A percentile compares a stretch with the other conserved stretches of the same genome.
These are phyloP conservation scores for Craterostigma plantagineum DNA, from an alignment of 257 asterid genomes.

Conservation along the genomic window DNA sequence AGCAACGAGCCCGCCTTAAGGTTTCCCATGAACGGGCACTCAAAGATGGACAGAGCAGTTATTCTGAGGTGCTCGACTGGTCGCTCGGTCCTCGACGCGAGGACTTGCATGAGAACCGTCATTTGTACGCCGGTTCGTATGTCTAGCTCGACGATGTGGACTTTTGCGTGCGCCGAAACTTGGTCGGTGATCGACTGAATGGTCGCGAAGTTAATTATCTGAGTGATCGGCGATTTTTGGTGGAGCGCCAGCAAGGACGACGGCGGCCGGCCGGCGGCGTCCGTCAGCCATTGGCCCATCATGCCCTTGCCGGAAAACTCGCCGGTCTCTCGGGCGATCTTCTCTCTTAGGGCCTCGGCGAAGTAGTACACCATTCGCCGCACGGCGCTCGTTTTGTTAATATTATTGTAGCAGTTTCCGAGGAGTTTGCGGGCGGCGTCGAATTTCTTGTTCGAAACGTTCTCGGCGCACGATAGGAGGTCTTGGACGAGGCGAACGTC, in stretches of 20 bases:
- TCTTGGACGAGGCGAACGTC: constrained; percentile 23
- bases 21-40: too few relatives aligned
- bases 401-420: too few relatives aligned
- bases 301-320: constrained; percentile 7
- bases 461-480: constrained; percentile 41
- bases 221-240: constrained; percentile 22
- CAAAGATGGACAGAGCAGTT: constrained; percentile 16
- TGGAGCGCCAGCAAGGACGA: constrained; percentile 17
- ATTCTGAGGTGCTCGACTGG: constrained; percentile 30
- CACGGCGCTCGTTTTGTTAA: constrained; percentile 16
- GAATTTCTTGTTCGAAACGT: constrained; percentile 18
- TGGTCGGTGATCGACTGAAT: constrained; percentile 37
- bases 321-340: constrained; percentile 32
- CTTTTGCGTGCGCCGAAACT: constrained; percentile 18
- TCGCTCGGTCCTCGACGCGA: constrained; percentile 15
- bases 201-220: constrained; percentile 29
- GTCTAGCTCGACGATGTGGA: constrained; percentile 38
- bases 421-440: too few relatives aligned
- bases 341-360: constrained; percentile 32
- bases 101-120: constrained; percentile 52
- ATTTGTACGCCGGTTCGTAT: constrained; percentile 32
- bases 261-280: constrained; percentile 7
- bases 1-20: too few relatives aligned
- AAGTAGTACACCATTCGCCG: constrained; percentile 29
- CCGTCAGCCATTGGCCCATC: constrained; percentile 10